Base-by-base conservation (phyloP, 768 basidiomycete species). In the Boletus pseudo-olivaceus region DNA sequence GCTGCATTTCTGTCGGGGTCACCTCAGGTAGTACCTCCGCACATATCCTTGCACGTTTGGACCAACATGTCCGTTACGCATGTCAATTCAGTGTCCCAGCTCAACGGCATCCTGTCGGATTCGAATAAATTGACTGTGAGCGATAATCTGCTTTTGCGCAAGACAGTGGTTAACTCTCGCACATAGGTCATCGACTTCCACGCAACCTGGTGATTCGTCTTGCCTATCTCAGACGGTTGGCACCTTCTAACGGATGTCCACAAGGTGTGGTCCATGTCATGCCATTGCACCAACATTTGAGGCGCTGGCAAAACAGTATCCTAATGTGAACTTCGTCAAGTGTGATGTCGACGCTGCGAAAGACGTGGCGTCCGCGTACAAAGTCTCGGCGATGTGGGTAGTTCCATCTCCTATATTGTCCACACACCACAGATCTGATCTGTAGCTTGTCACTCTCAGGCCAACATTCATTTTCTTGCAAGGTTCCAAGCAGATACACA, bases 221-320 rank as follows among this genome's bases (percentile, higher is more conserved):
- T 47, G 14, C 27, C 44, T 41, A 43, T 47, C 26, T 49, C 23
- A 43, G n/a, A 19, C 50, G 19, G 26, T 54, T 45, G 48, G n/a
- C 39, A 33, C 2, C n/a, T 46, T 51, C 56, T 66, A 42, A 53
- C 30, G 40, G 7, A 46, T 53, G 15, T 43, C 42, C 37, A 38
- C 56, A 59, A 91, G 90, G 91, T 93, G 90, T 77, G 85, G 87
- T 2, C 91, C 91, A 34, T 93, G 90, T 66, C 88, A 90, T 69
- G 77, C 78, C 39, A 93, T 93, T 58, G 90, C 90, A 4, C 91
- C 92, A 2, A 71, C 76, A 0, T 93, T 79, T 56, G 89, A 91
- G 61, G 72, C 79, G 1, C 73, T 93, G 2, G 78, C 89, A 7
- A 85, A 83, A 62, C 73, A 88, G 61, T 84, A 88, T 66, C 73